Conservation (phyloP, 305 asterid genomes). For the Solanum hybrid region DNA sequence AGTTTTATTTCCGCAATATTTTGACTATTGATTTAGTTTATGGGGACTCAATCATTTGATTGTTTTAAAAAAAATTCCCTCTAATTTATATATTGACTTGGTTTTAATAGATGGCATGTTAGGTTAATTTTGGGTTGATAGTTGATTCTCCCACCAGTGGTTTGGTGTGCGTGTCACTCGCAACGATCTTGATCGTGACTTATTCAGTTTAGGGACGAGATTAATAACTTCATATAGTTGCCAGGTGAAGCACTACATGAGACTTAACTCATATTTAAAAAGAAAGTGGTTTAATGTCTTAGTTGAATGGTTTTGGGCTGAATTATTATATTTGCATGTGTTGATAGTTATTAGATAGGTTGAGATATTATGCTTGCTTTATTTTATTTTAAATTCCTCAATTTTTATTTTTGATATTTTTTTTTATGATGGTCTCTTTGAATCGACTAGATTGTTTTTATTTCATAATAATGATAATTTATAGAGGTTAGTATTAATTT, state of each 20-base stretch:
- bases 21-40: neutral
- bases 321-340: neutral
- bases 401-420: neutral
- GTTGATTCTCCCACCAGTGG: neutral
- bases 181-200: neutral
- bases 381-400: neutral
- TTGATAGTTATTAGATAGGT: neutral
- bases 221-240: neutral
- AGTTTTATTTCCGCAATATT: neutral
- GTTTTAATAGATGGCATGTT: neutral
- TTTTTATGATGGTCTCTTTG: neutral
- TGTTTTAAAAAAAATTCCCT: too few species aligned
- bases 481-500: neutral
- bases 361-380: neutral
- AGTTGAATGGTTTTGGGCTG: neutral
- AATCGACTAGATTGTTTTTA: neutral
- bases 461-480: neutral
- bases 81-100: neutral
- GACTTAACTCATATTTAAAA: neutral
- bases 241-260: neutral
- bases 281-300: neutral
- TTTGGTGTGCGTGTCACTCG: neutral
- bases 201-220: neutral
- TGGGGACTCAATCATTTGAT: neutral
- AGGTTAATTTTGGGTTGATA: neutral